These are phyloP conservation scores for Phytophthora ohioensis DNA, from an alignment of 352 stramenopile genomes.

Conservation along the genomic window DNA sequence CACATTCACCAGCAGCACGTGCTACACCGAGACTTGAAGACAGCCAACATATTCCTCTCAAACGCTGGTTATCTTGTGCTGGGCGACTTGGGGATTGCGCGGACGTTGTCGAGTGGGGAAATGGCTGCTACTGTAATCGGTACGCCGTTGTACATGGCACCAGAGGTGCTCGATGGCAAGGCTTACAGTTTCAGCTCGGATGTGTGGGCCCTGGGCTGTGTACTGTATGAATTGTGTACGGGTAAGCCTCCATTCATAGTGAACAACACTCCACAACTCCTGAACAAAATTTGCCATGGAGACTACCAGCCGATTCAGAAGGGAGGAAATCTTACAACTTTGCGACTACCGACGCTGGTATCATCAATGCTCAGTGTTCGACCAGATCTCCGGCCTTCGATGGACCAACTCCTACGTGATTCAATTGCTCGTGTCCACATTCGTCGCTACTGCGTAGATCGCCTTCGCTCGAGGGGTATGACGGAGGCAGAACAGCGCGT, in stretches of 20 bases:
- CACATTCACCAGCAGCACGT: slow-evolving; percentile 88
- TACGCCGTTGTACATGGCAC: slow-evolving; percentile 91
- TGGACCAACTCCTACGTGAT: slow-evolving; percentile 47
- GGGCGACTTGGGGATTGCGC: slow-evolving; percentile 91
- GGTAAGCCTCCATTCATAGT: slow-evolving; percentile 72
- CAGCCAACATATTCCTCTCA: slow-evolving; percentile 88
- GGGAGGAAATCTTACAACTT: slow-evolving; percentile 12
- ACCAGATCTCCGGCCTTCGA: slow-evolving; percentile 41
- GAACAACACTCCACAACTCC: slow-evolving; percentile 52
- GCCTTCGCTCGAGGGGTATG: slow-evolving; percentile 17
- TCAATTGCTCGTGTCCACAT: slow-evolving; percentile 39
- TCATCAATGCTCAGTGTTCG: slow-evolving; percentile 51
- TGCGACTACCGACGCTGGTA: slow-evolving; percentile 46
- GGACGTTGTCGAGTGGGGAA: slow-evolving; percentile 37
- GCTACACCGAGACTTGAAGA: slow-evolving; percentile 93
- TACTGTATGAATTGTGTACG: slow-evolving; percentile 86
- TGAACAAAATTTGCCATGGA: slow-evolving; percentile 64
- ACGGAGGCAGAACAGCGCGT: slow-evolving; percentile 31
- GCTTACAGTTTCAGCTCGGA: slow-evolving; percentile 86
- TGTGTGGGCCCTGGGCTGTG: slow-evolving; percentile 90
- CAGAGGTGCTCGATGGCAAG: slow-evolving; percentile 84
- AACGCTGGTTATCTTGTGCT: slow-evolving; percentile 78
- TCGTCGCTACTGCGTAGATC: slow-evolving; percentile 45
- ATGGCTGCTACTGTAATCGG: slow-evolving; percentile 86
- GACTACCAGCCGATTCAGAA: slow-evolving; percentile 50